phyloP scores from a whole-genome alignment of 2,329 filamentous ascomycete species.

The Alternaria ventricosa region DNA sequence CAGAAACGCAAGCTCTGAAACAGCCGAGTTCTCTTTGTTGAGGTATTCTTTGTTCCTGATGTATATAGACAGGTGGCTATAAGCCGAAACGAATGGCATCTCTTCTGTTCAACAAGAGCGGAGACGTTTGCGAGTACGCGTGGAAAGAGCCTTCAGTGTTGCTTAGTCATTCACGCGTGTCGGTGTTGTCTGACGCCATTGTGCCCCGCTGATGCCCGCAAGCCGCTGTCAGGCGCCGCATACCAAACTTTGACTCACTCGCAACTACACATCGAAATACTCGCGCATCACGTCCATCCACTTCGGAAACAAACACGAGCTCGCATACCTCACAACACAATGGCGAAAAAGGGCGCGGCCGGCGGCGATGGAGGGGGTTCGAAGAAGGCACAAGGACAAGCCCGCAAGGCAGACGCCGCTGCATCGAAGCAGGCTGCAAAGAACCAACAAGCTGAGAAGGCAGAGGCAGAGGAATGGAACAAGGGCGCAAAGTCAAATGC shows the following conservation, averaged over 20 bases:
- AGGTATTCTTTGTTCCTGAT: neutral
- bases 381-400: conserved; percentile 90
- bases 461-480: conserved; percentile 78
- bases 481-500: conserved; percentile 83
- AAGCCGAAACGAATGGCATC: neutral
- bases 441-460: conserved; percentile 68
- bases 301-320: neutral
- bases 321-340: conserved; percentile 10
- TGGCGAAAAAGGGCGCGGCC: conserved; percentile 60
- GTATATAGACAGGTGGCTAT: neutral
- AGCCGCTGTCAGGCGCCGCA: conserved; percentile 10
- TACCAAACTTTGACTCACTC: conserved; percentile 24
- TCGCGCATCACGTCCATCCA: neutral
- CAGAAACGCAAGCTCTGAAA: neutral
- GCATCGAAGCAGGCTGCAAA: conserved; percentile 78
- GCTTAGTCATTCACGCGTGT: conserved; percentile 20
- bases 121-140: neutral
- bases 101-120: neutral
- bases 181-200: conserved; percentile 12
- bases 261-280: neutral
- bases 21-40: neutral
- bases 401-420: conserved; percentile 88
- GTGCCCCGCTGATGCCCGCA: conserved; percentile 17
- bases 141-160: neutral
- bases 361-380: conserved; percentile 72